Conservation (phyloP, 2,329 filamentous ascomycete genomes). For the Aspergillus hiratsukae region DNA sequence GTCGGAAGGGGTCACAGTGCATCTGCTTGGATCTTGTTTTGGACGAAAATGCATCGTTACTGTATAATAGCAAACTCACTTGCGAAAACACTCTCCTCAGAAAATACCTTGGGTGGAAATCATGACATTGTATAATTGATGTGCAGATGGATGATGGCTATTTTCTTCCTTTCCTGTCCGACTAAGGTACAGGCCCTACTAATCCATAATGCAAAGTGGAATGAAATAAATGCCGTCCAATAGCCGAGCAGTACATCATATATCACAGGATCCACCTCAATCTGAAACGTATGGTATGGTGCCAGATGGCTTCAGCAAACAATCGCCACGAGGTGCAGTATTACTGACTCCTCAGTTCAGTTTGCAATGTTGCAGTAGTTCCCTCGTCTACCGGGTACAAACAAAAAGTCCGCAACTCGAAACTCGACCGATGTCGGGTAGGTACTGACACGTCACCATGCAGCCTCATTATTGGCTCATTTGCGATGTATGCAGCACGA, state of each 20-base stretch:
- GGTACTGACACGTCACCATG: not conserved
- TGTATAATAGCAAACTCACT: not conserved
- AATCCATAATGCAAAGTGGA: not conserved
- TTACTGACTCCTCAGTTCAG: not conserved
- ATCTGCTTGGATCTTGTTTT: not conserved
- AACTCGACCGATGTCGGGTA: not conserved
- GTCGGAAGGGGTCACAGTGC: not conserved
- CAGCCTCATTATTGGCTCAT: not conserved
- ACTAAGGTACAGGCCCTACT: not conserved
- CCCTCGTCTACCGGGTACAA: not conserved
- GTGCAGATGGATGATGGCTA: not conserved
- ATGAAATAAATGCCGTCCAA: not conserved
- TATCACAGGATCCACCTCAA: not conserved
- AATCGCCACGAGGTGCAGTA: not conserved
- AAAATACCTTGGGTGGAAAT: not conserved
- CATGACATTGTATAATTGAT: not conserved
- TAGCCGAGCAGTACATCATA: not conserved
- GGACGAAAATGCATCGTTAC: not conserved
- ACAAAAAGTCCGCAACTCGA: not conserved
- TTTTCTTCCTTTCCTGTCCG: not conserved
- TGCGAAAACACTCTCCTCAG: not conserved
- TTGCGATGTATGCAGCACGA: not conserved
- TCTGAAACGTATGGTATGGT: not conserved
- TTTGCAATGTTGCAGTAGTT: not conserved
- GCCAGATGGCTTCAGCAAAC: not conserved